These are phyloP conservation scores for Chaetomium globosum DNA, from an alignment of 2,329 filamentous ascomycete species.

Conservation along the genomic window DNA sequence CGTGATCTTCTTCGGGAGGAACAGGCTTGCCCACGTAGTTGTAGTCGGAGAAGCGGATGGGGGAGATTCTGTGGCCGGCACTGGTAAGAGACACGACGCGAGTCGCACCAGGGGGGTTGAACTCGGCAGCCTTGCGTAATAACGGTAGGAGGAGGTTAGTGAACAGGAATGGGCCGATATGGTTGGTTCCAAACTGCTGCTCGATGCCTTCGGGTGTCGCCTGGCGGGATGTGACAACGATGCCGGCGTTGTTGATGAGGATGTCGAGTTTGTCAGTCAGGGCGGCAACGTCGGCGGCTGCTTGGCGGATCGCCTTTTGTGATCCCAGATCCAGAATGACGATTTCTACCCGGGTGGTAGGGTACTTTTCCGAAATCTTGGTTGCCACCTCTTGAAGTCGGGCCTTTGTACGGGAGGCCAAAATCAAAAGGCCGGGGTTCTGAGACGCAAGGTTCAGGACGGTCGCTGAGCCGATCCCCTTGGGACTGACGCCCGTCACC, in stretches of 20 bases:
- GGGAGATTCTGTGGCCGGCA: slow-evolving; percentile 46
- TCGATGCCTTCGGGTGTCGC: slow-evolving; percentile 44
- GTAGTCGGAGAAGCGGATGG: slow-evolving; percentile 50
- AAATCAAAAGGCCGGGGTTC: slow-evolving; percentile 46
- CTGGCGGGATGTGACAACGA: slow-evolving; percentile 42
- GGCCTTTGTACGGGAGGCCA: slow-evolving; percentile 49
- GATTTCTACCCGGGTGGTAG: slow-evolving; percentile 43
- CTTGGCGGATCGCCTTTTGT: slow-evolving; percentile 44
- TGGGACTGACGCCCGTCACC: slow-evolving; percentile 49
- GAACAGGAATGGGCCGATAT: slow-evolving; percentile 54
- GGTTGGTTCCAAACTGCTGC: slow-evolving; percentile 48
- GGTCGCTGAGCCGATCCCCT: slow-evolving; percentile 48
- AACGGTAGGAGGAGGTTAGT: slow-evolving; percentile 52
- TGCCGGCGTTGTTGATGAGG: slow-evolving; percentile 50
- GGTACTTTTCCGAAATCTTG: slow-evolving; percentile 43
- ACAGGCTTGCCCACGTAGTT: slow-evolving; percentile 48
- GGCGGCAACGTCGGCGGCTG: slow-evolving; percentile 41
- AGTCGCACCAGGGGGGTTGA: slow-evolving; percentile 37
- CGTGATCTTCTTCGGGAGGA: slow-evolving; percentile 41
- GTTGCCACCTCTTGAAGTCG: slow-evolving; percentile 48
- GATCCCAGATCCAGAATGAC: slow-evolving; percentile 46
- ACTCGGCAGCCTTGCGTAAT: slow-evolving; percentile 44
- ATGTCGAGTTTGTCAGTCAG: slow-evolving; percentile 45
- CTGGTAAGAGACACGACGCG: slow-evolving; percentile 50
- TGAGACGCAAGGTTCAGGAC: slow-evolving; percentile 51